phyloP scores from a whole-genome alignment of 108 stramenopile species.

The Asterionellopsis glacialis region DNA sequence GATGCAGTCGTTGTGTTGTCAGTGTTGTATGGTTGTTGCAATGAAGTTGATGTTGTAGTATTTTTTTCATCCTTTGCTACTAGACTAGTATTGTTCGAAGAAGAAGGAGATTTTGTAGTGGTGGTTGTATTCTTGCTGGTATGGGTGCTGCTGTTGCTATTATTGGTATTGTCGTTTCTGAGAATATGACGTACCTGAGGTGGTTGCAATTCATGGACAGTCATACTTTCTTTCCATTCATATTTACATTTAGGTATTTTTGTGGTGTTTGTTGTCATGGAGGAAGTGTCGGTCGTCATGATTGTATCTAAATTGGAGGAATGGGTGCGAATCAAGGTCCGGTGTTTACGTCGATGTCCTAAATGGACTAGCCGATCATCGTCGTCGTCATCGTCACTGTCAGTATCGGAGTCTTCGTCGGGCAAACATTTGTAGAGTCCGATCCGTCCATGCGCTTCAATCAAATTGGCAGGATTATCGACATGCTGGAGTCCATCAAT shows the following conservation, averaged over 20 bases:
- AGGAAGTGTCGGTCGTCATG: background rate
- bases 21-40: no score
- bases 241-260: background rate
- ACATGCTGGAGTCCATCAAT: slow-evolving; percentile 73
- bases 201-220: slow-evolving; percentile 26
- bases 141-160: no score
- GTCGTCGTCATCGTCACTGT: slow-evolving; percentile 51
- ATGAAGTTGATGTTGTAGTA: no score
- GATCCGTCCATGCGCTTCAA: slow-evolving; percentile 68
- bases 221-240: slow-evolving; percentile 29
- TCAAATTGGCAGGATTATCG: slow-evolving; percentile 32
- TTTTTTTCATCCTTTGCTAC: no score
- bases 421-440: slow-evolving; percentile 72
- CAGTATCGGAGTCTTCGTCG: slow-evolving; percentile 59
- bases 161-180: slow-evolving; percentile 5
- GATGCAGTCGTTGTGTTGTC: no score
- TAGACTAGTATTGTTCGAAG: no score
- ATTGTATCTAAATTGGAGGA: background rate
- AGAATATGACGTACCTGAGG: slow-evolving; percentile 9
- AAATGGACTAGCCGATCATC: slow-evolving; percentile 56
- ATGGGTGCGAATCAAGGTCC: background rate
- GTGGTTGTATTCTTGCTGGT: no score
- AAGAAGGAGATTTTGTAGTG: no score
- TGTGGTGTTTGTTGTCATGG: no score
- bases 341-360: slow-evolving; percentile 48